Evolutionary conservation across 2,329 filamentous ascomycete species (phyloP).

Genomic region (Colletotrichum plurivorum): DNA sequence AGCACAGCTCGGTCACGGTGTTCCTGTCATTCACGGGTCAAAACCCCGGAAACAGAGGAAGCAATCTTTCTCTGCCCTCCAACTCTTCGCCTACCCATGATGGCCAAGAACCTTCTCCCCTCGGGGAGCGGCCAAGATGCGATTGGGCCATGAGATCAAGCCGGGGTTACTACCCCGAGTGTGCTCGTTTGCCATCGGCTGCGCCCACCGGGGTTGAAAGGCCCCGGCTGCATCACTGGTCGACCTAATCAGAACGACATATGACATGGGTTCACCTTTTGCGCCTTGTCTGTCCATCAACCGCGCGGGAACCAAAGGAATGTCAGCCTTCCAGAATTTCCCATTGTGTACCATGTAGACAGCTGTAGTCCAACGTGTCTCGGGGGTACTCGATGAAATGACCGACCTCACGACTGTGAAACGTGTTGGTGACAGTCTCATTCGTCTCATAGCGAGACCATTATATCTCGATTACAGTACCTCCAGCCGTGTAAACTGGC

Average conservation of each 20-base stretch:
- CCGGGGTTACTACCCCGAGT: constrained; percentile 15
- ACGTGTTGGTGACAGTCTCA: not conserved
- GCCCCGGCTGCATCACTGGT: not conserved
- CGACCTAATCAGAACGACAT: constrained; percentile 16
- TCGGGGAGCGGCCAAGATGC: constrained; percentile 7
- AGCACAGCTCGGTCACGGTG: constrained; percentile 22
- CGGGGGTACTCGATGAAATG: constrained; percentile 6
- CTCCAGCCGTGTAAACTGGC: not conserved
- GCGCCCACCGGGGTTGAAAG: constrained; percentile 15
- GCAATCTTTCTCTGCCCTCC: not conserved
- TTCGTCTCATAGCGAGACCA: constrained; percentile 2
- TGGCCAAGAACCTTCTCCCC: constrained; percentile 1
- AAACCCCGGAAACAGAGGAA: not conserved
- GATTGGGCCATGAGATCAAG: constrained; percentile 31
- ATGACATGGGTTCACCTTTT: constrained; percentile 11
- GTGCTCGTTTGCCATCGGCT: constrained; percentile 26
- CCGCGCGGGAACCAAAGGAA: not conserved
- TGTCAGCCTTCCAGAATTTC: constrained; percentile 9
- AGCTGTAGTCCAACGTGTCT: constrained; percentile 10
- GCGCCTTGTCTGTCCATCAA: not conserved
- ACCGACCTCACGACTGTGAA: not conserved
- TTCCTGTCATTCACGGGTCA: constrained; percentile 20
- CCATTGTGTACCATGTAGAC: not conserved
- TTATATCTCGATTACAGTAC: constrained; percentile 11
- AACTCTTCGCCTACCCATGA: constrained; percentile 4